Evolutionary conservation across 2,329 filamentous ascomycete genomes (phyloP).

Genomic region (Fusarium sp.): DNA sequence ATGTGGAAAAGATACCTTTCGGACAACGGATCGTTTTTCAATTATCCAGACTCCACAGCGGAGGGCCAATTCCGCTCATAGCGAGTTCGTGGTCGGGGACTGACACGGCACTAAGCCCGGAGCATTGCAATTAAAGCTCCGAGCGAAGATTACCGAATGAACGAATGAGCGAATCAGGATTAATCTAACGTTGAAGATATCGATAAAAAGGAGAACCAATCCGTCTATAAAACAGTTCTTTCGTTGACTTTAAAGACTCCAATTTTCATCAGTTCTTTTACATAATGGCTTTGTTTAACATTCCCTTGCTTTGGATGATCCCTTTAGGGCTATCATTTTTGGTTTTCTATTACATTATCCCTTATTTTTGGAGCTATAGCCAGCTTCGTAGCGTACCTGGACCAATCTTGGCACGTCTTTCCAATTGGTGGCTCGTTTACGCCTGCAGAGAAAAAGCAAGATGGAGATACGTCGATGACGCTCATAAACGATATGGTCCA

Average conservation of each 20-base stretch:
- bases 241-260: too few relatives aligned
- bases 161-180: too few relatives aligned
- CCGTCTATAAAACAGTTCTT: not conserved
- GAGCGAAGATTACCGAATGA: not conserved
- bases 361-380: not conserved
- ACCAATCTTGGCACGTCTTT: not conserved
- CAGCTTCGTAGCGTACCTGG: not conserved
- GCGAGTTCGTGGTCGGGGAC: not conserved
- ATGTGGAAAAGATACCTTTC: not conserved
- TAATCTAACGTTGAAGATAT: not conserved
- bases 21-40: not conserved
- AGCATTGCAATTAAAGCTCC: not conserved
- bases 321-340: not conserved
- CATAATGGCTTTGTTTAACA: not conserved
- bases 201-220: not conserved
- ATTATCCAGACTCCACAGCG: not conserved
- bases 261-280: too few relatives aligned
- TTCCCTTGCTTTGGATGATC: not conserved
- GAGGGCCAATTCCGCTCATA: not conserved
- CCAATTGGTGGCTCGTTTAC: conserved; percentile 1
- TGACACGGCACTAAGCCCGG: not conserved
- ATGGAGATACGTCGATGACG: not conserved
- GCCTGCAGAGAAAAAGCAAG: not conserved
- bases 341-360: not conserved
- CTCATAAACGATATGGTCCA: not conserved